Evolutionary conservation across 176 grass and related monocot genomes (phyloP), one percentile per base, ranked within the genome.

Genomic region (Aegilops tauschii): DNA sequence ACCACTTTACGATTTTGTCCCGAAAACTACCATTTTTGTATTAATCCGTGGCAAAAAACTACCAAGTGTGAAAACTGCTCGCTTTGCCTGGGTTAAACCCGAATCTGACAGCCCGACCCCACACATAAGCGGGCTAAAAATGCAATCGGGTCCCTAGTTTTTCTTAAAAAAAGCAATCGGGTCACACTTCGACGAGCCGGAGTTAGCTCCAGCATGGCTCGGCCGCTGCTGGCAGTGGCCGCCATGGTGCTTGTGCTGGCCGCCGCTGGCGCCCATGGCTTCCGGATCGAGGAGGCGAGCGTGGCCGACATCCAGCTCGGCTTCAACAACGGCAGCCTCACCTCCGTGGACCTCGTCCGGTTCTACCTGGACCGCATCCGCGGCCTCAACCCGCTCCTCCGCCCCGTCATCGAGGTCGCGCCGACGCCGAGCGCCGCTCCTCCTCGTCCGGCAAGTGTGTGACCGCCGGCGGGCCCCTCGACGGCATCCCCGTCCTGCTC

Each of bases 251-350:
- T 42, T 0, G 23, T 25, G 40, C 6, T 69, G 1, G 34, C 9
- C 4, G 28, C 9, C 0, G 44, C 23, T 25, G 23, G 5, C 28
- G 29, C 63, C 9, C 39, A 20, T 65, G 27, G 42, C n/a, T 88
- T 93, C 65, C 28, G 80, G 10, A 44, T 93, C 72, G 7, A 87
- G 16, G 88, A 93, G 29, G 88, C 92, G 16, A 93, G 74, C 31
- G 18, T 93, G 56, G 88, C 78, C 17, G 56, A 16, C 65, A 93
- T 93, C 44, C 88, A 88, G 56, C 61, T 52, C 16, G 86, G 88
- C 37, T 93, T 88, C 78, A 17, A 1, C 52, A 82, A 86, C 82
- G 83, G 79, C 44, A 76, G 45, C 30, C 86, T 91, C 79, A 91
- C 82, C 47, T 86, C 88, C 5, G 39, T 23, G 28, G 35, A 40